These are phyloP conservation scores for Nakaseomyces delphensis DNA, from an alignment of 1,139 yeast genomes.

Conservation along the genomic window DNA sequence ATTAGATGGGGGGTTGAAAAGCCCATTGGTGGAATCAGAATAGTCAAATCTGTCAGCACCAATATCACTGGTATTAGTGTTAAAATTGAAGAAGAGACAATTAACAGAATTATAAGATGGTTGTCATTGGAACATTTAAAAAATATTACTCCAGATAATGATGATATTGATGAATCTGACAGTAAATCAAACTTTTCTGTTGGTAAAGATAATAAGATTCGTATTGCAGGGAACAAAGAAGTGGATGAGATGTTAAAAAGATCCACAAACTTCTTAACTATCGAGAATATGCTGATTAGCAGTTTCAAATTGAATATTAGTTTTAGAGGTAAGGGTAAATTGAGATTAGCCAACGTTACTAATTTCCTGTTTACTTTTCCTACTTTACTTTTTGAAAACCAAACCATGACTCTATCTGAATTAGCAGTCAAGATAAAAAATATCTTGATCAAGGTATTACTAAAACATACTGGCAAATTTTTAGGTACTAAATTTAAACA, in stretches of 20 bases:
- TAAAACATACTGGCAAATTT: conserved; percentile 52
- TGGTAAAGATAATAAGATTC: conserved; percentile 9
- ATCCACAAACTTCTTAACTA: conserved; percentile 50
- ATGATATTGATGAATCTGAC: conserved; percentile 9
- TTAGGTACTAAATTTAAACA: conserved; percentile 44
- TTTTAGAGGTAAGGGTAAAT: conserved; percentile 49
- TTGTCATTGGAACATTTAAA: conserved; percentile 39
- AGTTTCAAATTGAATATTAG: conserved; percentile 47
- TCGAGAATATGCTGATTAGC: conserved; percentile 41
- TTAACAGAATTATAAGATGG: conserved; percentile 47
- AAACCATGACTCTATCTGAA: conserved; percentile 48
- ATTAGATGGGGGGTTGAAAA: conserved; percentile 57
- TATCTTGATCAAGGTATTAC: conserved; percentile 42
- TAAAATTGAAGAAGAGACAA: conserved; percentile 53
- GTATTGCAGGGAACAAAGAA: conserved; percentile 20
- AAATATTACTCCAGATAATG: conserved; percentile 24
- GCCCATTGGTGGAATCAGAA: conserved; percentile 60
- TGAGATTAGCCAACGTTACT: conserved; percentile 52
- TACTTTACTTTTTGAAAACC: conserved; percentile 39
- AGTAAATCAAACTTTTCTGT: conserved; percentile 5
- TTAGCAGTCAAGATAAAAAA: conserved; percentile 45
- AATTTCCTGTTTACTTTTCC: conserved; percentile 51
- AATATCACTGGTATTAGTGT: conserved; percentile 47
- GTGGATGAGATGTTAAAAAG: conserved; percentile 51
- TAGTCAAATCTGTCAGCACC: conserved; percentile 47